Evolutionary conservation across 768 basidiomycete species (phyloP).

Genomic region (Psilocybe tampanensis): DNA sequence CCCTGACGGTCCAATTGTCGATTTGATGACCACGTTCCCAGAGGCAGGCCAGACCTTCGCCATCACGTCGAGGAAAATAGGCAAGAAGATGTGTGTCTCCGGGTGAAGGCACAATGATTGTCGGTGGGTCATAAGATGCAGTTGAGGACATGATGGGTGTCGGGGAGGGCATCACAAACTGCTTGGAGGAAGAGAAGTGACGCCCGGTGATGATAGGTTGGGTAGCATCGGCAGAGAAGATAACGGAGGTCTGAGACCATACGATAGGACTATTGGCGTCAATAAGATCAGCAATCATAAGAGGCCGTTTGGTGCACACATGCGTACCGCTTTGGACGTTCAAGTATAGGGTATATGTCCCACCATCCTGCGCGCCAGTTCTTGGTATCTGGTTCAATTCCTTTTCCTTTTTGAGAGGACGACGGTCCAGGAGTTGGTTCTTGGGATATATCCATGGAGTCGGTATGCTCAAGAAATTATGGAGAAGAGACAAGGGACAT

Average conservation of each 20-base stretch:
- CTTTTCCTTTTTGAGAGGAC: conserved; percentile 39
- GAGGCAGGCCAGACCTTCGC: conserved; percentile 63
- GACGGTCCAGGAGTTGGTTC: conserved; percentile 10
- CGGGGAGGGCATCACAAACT: conserved; percentile 61
- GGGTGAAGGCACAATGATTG: conserved; percentile 60
- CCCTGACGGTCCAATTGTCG: conserved; percentile 62
- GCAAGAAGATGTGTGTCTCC: conserved; percentile 70
- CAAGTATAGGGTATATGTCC: conserved; percentile 67
- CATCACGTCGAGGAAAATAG: conserved; percentile 64
- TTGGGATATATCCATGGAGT: conserved; percentile 14
- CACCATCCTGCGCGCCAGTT: conserved; percentile 72
- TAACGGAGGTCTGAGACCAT: conserved; percentile 71
- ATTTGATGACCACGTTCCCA: conserved; percentile 64
- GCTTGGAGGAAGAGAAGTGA: conserved; percentile 70
- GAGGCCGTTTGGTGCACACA: neutral
- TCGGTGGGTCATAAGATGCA: conserved; percentile 59
- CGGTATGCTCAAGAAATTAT: neutral
- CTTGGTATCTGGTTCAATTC: conserved; percentile 40
- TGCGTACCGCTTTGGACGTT: conserved; percentile 55
- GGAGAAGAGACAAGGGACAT: too few relatives aligned
- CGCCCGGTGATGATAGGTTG: conserved; percentile 62
- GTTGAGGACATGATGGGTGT: conserved; percentile 47
- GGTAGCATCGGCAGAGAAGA: conserved; percentile 69
- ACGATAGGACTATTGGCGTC: conserved; percentile 57
- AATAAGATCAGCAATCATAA: neutral